A percentile compares a stretch with the other conserved stretches of the same genome.
Evolutionary conservation across 768 basidiomycete genomes (phyloP).

Genomic region (Boletus sp.): DNA sequence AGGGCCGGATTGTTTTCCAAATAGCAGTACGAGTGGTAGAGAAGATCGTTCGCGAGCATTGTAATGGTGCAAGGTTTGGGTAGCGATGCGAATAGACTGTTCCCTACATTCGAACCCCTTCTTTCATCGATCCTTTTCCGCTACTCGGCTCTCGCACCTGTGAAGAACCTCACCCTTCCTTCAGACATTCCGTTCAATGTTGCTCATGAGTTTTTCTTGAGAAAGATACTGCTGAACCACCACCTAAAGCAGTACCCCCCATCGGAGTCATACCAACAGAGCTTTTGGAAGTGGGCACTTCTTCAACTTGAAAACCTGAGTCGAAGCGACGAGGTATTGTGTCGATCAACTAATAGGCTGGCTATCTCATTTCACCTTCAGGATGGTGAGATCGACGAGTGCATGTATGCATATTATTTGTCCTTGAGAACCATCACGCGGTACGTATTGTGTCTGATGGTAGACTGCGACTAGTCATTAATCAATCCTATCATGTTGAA

Average conservation of each 20-base stretch:
- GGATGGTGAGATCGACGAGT: conserved; percentile 61
- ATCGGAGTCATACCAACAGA: conserved; percentile 54
- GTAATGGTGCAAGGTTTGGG: background rate
- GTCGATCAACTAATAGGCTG: background rate
- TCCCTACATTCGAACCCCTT: background rate
- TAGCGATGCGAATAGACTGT: conserved; percentile 1
- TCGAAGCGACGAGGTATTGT: conserved; percentile 45
- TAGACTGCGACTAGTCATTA: background rate
- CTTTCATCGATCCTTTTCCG: conserved; percentile 46
- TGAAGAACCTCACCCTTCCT: conserved; percentile 43
- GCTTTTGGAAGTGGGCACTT: conserved; percentile 76
- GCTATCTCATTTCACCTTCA: conserved; percentile 23
- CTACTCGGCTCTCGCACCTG: conserved; percentile 51
- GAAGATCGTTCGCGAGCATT: background rate
- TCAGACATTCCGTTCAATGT: conserved; percentile 30
- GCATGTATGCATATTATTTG: conserved; percentile 62
- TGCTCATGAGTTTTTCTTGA: conserved; percentile 57
- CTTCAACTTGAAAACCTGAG: conserved; percentile 46
- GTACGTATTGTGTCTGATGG: conserved; percentile 8
- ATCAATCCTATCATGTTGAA: background rate
- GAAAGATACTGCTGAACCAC: conserved; percentile 45
- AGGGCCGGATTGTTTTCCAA: conserved; percentile 12
- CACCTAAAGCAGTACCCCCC: conserved; percentile 62
- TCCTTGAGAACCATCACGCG: conserved; percentile 38
- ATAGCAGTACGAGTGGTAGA: background rate